Evolutionary conservation across 495 filamentous ascomycete species (phyloP).

Genomic region (Penicillium chermesinum): DNA sequence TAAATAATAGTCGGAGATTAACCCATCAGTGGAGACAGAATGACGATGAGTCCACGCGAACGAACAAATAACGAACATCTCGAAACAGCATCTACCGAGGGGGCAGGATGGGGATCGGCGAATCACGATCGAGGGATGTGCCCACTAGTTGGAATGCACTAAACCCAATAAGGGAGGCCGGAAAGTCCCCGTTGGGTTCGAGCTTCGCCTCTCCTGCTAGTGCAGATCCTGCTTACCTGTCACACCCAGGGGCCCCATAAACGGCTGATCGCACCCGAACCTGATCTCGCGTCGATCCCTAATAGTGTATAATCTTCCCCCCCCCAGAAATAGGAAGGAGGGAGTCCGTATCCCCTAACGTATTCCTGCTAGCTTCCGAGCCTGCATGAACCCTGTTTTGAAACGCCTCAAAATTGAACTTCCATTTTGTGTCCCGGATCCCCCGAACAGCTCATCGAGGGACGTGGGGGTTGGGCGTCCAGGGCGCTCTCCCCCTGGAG

Average conservation of each 20-base stretch:
- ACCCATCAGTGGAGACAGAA: conserved; percentile 16
- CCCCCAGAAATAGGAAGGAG: no score
- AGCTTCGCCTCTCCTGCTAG: conserved; percentile 23
- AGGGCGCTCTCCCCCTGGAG: no score
- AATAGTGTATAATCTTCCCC: no score
- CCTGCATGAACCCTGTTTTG: background rate
- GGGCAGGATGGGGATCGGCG: background rate
- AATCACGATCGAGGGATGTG: conserved; percentile 4
- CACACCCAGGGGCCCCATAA: conserved; percentile 27
- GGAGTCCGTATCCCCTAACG: background rate
- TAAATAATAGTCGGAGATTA: conserved; percentile 31
- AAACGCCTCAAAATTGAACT: background rate
- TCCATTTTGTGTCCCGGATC: background rate
- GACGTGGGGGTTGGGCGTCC: no score
- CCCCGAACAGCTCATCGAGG: no score
- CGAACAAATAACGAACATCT: background rate
- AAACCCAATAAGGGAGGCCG: conserved; percentile 21
- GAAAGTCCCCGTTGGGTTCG: conserved; percentile 20
- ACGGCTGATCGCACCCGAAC: conserved; percentile 25
- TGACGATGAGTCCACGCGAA: conserved; percentile 24
- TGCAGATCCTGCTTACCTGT: conserved; percentile 35
- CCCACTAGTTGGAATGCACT: conserved; percentile 1
- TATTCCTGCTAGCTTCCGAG: background rate
- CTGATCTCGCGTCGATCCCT: conserved; percentile 16
- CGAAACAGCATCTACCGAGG: background rate